phyloP scores from a whole-genome alignment of 2,329 filamentous ascomycete genomes.

The Hymenoscyphus occultus region DNA sequence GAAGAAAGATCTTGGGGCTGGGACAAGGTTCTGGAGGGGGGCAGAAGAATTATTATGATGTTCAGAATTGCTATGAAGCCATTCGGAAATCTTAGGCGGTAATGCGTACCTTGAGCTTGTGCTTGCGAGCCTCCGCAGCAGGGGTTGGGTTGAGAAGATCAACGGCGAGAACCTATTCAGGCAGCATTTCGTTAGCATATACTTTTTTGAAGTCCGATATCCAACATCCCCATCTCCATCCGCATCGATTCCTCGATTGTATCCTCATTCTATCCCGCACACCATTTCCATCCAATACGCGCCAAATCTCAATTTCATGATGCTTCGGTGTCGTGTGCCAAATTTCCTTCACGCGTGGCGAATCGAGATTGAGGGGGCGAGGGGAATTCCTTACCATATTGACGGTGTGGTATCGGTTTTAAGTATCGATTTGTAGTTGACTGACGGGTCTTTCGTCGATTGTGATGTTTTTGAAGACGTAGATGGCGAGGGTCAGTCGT shows the following conservation, averaged over 20 bases:
- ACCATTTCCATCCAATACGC: conserved; percentile 9
- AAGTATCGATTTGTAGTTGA: conserved; percentile 35
- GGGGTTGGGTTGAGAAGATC: conserved; percentile 99
- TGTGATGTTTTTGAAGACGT: conserved; percentile 34
- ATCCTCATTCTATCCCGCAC: not conserved
- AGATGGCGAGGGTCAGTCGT: conserved; percentile 38
- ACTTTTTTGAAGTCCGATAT: conserved; percentile 25
- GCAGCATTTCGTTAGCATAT: conserved; percentile 47
- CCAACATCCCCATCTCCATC: conserved; percentile 25
- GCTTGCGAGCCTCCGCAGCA: conserved; percentile 98
- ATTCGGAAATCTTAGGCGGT: conserved; percentile 7
- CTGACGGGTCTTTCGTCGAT: conserved; percentile 38
- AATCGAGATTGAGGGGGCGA: conserved; percentile 17
- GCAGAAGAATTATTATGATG: conserved; percentile 12
- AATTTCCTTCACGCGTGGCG: conserved; percentile 25
- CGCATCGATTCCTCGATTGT: conserved; percentile 4
- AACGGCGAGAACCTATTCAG: conserved; percentile 93
- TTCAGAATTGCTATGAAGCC: conserved; percentile 10
- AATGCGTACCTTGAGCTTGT: conserved; percentile 96
- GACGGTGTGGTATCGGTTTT: conserved; percentile 49
- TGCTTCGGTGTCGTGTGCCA: conserved; percentile 32
- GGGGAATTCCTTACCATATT: conserved; percentile 62
- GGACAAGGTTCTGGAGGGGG: conserved; percentile 74
- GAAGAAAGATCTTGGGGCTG: conserved; percentile 98
- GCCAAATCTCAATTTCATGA: conserved; percentile 15